These are phyloP conservation scores for Candida gorgasii DNA, from an alignment of 805 yeast species.

Conservation along the genomic window DNA sequence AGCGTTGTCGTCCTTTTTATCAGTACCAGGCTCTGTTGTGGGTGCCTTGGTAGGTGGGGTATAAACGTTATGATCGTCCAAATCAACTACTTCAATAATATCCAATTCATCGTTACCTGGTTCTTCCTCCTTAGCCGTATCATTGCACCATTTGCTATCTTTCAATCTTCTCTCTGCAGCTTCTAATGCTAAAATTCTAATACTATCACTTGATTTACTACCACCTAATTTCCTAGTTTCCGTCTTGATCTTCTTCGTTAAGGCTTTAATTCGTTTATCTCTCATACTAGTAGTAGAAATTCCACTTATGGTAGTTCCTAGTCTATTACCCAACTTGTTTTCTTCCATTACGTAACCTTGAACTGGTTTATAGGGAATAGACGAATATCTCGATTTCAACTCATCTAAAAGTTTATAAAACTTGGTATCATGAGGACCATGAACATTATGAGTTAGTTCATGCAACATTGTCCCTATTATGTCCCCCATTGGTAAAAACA, in stretches of 20 bases:
- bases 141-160: slow-evolving; percentile 53
- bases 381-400: slow-evolving; percentile 51
- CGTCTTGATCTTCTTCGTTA: slow-evolving; percentile 41
- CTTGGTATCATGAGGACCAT: slow-evolving; percentile 76
- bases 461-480: slow-evolving; percentile 84
- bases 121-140: slow-evolving; percentile 21
- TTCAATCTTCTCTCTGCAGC: slow-evolving; percentile 64
- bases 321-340: slow-evolving; percentile 39
- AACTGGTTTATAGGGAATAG: slow-evolving; percentile 40
- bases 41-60: not conserved
- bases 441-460: slow-evolving; percentile 77
- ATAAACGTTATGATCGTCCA: not conserved
- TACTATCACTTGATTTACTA: not conserved
- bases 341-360: slow-evolving; percentile 51
- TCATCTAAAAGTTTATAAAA: slow-evolving; percentile 70
- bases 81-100: slow-evolving; percentile 25
- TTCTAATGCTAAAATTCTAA: slow-evolving; percentile 47
- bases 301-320: slow-evolving; percentile 7
- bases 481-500: slow-evolving; percentile 64
- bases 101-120: slow-evolving; percentile 50
- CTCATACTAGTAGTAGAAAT: slow-evolving; percentile 21
- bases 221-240: slow-evolving; percentile 38
- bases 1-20: not conserved
- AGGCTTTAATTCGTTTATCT: slow-evolving; percentile 43
- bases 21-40: no score